phyloP scores from a whole-genome alignment of 495 filamentous ascomycete genomes.

The Neurospora sp. region DNA sequence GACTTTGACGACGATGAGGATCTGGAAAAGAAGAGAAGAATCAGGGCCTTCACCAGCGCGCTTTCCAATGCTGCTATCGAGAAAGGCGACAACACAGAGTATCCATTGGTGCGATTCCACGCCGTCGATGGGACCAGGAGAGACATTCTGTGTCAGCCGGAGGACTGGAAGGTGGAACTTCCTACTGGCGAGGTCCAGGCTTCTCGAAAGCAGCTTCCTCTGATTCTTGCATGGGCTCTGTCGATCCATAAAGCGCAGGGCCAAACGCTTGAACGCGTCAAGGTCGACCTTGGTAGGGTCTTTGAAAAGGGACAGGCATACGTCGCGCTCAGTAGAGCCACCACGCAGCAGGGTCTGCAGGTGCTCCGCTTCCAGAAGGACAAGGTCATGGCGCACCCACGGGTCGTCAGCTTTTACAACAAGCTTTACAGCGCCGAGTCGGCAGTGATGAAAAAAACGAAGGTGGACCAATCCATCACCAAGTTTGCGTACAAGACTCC shows the following conservation, averaged over 20 bases:
- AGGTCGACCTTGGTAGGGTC: constrained; percentile 81
- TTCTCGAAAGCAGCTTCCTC: constrained; percentile 62
- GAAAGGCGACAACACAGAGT: constrained; percentile 40
- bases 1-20: constrained; percentile 44
- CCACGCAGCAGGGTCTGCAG: constrained; percentile 76
- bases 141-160: constrained; percentile 70
- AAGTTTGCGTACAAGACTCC: constrained; percentile 15
- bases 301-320: constrained; percentile 95
- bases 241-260: constrained; percentile 98
- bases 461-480: constrained; percentile 13
- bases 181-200: constrained; percentile 94
- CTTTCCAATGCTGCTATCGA: constrained; percentile 8
- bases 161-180: constrained; percentile 92
- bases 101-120: constrained; percentile 74
- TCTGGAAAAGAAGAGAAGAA: constrained; percentile 35
- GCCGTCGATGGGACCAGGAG: constrained; percentile 68
- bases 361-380: constrained; percentile 79
- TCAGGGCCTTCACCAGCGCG: constrained; percentile 28
- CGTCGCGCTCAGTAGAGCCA: constrained; percentile 76
- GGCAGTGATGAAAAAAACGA: constrained; percentile 21
- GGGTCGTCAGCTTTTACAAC: constrained; percentile 74
- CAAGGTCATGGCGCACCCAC: constrained; percentile 91
- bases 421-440: constrained; percentile 56
- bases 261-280: constrained; percentile 89
- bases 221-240: constrained; percentile 93